phyloP scores from a whole-genome alignment of 1,284 basidiomycete species.

The Ceratobasidium sp. region DNA sequence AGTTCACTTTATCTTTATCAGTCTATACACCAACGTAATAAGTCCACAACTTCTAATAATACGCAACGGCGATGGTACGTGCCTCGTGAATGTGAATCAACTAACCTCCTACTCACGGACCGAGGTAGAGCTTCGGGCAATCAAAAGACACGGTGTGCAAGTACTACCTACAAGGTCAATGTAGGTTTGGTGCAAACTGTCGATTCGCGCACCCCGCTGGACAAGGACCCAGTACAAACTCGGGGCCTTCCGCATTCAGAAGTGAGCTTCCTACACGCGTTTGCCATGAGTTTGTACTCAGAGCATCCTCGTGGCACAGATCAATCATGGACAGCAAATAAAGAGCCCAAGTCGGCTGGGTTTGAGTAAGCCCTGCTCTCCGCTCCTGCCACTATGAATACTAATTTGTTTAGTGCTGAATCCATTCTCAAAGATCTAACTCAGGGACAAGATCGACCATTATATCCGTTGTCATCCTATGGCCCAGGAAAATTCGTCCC shows the following conservation, averaged over 20 bases:
- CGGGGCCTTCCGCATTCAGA: conserved; percentile 49
- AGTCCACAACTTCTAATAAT: no score
- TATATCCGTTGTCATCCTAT: conserved; percentile 85
- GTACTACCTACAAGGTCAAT: conserved; percentile 70
- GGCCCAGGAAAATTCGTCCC: conserved; percentile 80
- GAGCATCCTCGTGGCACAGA: conserved; percentile 47
- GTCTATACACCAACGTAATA: no score
- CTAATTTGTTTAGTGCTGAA: conserved; percentile 60
- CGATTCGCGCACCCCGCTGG: conserved; percentile 69
- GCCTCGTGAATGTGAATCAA: no score
- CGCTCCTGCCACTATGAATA: conserved; percentile 10
- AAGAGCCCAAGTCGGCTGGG: conserved; percentile 23
- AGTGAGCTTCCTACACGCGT: conserved; percentile 47
- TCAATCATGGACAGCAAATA: conserved; percentile 54
- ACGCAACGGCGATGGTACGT: no score
- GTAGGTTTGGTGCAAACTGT: conserved; percentile 72
- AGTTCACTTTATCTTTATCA: no score
- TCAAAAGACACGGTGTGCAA: conserved; percentile 56
- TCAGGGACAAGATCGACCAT: conserved; percentile 66
- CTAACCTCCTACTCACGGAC: not conserved
- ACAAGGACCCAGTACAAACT: conserved; percentile 42
- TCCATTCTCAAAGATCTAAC: conserved; percentile 68
- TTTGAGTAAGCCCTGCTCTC: conserved; percentile 18
- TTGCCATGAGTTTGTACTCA: conserved; percentile 17
- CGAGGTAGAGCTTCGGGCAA: conserved; percentile 28